phyloP scores from a whole-genome alignment of 2,329 filamentous ascomycete genomes.

The Sporothrix schenckii region DNA sequence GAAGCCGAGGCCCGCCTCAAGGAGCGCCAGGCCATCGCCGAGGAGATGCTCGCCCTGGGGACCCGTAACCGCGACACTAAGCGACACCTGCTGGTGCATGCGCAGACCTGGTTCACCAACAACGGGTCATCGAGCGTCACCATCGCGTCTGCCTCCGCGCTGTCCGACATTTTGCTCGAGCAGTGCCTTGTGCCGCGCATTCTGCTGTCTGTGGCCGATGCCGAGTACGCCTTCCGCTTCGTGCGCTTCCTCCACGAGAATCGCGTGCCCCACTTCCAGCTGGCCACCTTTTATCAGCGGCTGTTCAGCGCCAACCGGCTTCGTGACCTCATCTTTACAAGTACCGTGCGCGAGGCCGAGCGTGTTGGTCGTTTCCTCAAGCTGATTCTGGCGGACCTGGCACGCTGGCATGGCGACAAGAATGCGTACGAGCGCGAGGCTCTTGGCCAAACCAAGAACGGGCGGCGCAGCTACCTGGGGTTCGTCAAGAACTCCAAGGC shows the following conservation, averaged over 20 bases:
- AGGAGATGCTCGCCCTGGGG: conserved; percentile 72
- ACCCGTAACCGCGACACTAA: conserved; percentile 68
- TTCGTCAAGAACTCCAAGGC: conserved; percentile 74
- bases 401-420: conserved; percentile 80
- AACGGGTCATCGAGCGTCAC: conserved; percentile 41
- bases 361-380: conserved; percentile 91
- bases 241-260: conserved; percentile 84
- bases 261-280: conserved; percentile 82
- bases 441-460: conserved; percentile 62
- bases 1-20: conserved; percentile 71
- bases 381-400: conserved; percentile 76
- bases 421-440: conserved; percentile 80
- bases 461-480: conserved; percentile 65
- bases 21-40: conserved; percentile 68
- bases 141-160: conserved; percentile 57
- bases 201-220: conserved; percentile 80
- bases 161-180: conserved; percentile 80
- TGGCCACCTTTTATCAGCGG: conserved; percentile 79
- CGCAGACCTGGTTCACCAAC: conserved; percentile 72
- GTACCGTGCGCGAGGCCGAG: conserved; percentile 86
- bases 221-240: conserved; percentile 85
- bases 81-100: conserved; percentile 72
- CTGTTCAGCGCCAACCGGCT: conserved; percentile 83
- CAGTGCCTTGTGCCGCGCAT: conserved; percentile 90
- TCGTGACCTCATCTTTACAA: conserved; percentile 81